phyloP scores from a whole-genome alignment of 305 asterid species.

The Fraxinus sp. region DNA sequence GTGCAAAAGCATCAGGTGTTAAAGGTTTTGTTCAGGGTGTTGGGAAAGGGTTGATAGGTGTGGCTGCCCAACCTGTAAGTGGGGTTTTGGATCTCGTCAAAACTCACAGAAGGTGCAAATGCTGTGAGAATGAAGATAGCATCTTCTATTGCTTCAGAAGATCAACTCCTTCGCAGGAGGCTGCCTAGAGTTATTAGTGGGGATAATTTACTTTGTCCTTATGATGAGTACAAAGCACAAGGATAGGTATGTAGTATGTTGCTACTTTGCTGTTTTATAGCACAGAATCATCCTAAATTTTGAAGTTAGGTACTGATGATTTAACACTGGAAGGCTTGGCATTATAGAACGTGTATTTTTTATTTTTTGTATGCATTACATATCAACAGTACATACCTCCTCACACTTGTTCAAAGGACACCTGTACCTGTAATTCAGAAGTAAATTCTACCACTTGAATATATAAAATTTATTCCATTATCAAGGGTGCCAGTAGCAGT shows the following conservation, averaged over 20 bases:
- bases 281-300: not conserved
- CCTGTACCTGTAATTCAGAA: not conserved
- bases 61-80: conserved; percentile 98
- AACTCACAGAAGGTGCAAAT: conserved; percentile 99
- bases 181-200: conserved; percentile 93
- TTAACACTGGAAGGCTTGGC: conserved; percentile 1
- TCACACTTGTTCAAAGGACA: not conserved
- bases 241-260: conserved; percentile 65
- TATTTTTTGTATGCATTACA: not conserved
- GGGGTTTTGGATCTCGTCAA: conserved; percentile 97
- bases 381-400: not conserved
- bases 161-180: conserved; percentile 87
- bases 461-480: too few relatives aligned
- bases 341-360: not conserved
- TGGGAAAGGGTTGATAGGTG: conserved; percentile 97
- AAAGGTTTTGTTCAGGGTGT: conserved; percentile 99
- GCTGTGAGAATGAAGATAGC: conserved; percentile 98
- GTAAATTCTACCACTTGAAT: not conserved
- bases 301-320: not conserved
- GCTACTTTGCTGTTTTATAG: conserved; percentile 16
- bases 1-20: conserved; percentile 98
- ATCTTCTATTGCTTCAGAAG: conserved; percentile 93
- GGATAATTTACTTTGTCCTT: conserved; percentile 88
- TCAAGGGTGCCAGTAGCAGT: too few relatives aligned
- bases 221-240: conserved; percentile 82